Conservation (phyloP, 208 protist genomes). For the Polymyxa betae region DNA sequence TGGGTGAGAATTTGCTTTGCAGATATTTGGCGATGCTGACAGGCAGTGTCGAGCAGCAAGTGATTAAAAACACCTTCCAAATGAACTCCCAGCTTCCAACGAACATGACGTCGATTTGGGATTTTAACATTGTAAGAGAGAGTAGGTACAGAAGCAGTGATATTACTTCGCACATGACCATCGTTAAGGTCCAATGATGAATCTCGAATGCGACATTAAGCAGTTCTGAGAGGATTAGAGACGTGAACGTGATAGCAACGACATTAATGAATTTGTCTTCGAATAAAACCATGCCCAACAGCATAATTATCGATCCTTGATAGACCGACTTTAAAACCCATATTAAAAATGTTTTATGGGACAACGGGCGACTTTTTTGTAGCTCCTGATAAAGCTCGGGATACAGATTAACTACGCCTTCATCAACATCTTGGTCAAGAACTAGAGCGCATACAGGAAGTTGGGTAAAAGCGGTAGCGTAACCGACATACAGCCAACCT, state of each 20-base stretch:
- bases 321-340: constrained; percentile 79
- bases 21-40: constrained; percentile 49
- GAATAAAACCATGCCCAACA: constrained; percentile 89
- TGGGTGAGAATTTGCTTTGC: constrained; percentile 39
- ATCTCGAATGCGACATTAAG: constrained; percentile 89
- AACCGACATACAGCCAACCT: constrained; percentile 89
- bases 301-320: constrained; percentile 92
- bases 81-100: constrained; percentile 57
- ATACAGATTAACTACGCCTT: constrained; percentile 86
- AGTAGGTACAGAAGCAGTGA: constrained; percentile 53
- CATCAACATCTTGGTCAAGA: constrained; percentile 91
- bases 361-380: constrained; percentile 88
- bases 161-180: constrained; percentile 81
- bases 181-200: constrained; percentile 83
- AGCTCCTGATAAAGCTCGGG: constrained; percentile 96
- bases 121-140: neutral
- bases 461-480: constrained; percentile 96
- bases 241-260: constrained; percentile 94
- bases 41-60: neutral
- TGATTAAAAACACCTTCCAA: constrained; percentile 48
- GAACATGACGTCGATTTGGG: constrained; percentile 55
- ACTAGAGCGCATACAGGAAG: constrained; percentile 95
- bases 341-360: constrained; percentile 79
- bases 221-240: constrained; percentile 94
- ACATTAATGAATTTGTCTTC: constrained; percentile 90